phyloP scores from a whole-genome alignment of 768 basidiomycete genomes.

The Russula abietina region DNA sequence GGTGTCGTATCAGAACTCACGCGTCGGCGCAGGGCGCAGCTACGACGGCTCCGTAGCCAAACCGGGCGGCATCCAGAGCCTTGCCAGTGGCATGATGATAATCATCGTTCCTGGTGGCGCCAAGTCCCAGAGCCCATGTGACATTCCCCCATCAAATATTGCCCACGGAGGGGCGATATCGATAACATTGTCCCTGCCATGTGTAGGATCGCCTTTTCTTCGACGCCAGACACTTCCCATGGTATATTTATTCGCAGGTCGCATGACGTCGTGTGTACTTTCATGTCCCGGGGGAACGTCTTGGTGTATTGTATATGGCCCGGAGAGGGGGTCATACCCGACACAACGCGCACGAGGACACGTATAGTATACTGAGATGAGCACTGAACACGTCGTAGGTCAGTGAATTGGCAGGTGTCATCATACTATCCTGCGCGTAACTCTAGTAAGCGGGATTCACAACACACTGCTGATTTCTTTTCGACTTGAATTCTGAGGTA shows the following conservation, averaged over 20 bases:
- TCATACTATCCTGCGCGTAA: not conserved
- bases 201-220: conserved; percentile 10
- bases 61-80: too few relatives aligned
- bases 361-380: conserved; percentile 30
- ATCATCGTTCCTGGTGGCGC: not conserved
- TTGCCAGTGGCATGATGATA: not conserved
- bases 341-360: conserved; percentile 28
- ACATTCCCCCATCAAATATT: not conserved
- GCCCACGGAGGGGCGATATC: not conserved
- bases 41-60: too few relatives aligned
- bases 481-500: too few relatives aligned
- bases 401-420: not conserved
- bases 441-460: not conserved
- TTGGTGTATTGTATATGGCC: not conserved
- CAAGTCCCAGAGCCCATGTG: not conserved
- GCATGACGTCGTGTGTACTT: conserved; percentile 1
- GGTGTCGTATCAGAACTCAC: too few relatives aligned
- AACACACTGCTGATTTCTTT: conserved; percentile 27
- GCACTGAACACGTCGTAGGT: conserved; percentile 25
- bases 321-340: conserved; percentile 4
- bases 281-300: not conserved
- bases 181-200: not conserved
- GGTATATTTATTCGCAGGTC: not conserved
- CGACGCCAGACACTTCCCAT: not conserved
- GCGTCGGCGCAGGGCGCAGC: too few relatives aligned